Evolutionary conservation across 2,329 filamentous ascomycete genomes (phyloP), one percentile per base, ranked within the genome.

Genomic region (Cladophialophora yegresii): DNA sequence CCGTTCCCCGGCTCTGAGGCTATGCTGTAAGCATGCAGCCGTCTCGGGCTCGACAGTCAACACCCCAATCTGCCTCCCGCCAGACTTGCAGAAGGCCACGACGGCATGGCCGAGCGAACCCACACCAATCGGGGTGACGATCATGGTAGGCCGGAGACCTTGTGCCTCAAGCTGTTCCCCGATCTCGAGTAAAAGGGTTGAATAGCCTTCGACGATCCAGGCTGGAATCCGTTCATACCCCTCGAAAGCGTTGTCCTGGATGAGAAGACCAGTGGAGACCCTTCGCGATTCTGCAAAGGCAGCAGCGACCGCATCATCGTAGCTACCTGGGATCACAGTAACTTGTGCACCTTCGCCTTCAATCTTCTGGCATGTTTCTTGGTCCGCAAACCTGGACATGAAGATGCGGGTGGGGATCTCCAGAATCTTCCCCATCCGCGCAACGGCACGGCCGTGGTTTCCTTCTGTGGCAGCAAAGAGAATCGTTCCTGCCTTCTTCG

Each of bases 181-280:
- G 0, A 85, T 79, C 72, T 95, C 91, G 2, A 76, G 74, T 66
- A 93, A 78, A 83, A 93, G 88, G 0, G 89, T 92, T 4, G 81
- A 81, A 71, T 93, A 95, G 0, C 91, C 91, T 65, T 93, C 86
- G 0, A 92, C 88, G 23, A 93, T 89, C 86, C 88, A 92, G 75
- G 84, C 54, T 0, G 90, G 89, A 4, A 92, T 83, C 45, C 85
- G 79, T 54, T 87, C 83, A 70, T 90, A 91, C 1, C 84, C 87
- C 0, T 83, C 81, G 70, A 89, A 89, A 0, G 86, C 83, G 8
- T 84, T 87, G 71, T 93, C 91, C 72, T 90, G 84, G 0, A 93
- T 81, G 47, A 92, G 74, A 0, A 76, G 70, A 0, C 70, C 71
- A 16, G 72, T 67, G 0, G 71, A 68, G 7, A 80, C 75, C 0